These are phyloP conservation scores for Cytospora leucostoma DNA, from an alignment of 2,329 filamentous ascomycete genomes.

Conservation along the genomic window DNA sequence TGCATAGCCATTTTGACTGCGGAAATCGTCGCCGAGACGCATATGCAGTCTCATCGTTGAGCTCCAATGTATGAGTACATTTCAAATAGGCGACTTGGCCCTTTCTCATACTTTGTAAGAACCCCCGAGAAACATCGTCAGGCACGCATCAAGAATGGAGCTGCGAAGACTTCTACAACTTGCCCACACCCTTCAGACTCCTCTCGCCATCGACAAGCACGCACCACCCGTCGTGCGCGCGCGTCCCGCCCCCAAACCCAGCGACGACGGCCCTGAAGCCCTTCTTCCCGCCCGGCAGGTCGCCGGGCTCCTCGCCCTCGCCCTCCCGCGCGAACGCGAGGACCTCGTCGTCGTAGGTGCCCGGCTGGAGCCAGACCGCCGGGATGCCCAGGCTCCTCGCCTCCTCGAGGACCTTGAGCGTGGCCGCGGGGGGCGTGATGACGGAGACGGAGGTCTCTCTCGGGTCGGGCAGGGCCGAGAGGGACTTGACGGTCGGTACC, in stretches of 20 bases:
- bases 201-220: conserved; percentile 80
- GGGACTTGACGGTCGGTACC: conserved; percentile 65
- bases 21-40: not conserved
- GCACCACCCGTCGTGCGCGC: conserved; percentile 78
- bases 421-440: conserved; percentile 82
- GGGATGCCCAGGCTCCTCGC: conserved; percentile 72
- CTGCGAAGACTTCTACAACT: conserved; percentile 37
- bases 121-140: not conserved
- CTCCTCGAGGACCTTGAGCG: conserved; percentile 72
- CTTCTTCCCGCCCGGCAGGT: conserved; percentile 8
- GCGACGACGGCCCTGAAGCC: conserved; percentile 70
- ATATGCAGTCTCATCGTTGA: not conserved
- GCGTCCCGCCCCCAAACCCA: conserved; percentile 56
- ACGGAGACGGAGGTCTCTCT: conserved; percentile 75
- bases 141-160: not conserved
- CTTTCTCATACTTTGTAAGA: not conserved
- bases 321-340: conserved; percentile 64
- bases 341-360: conserved; percentile 78
- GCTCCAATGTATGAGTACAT: not conserved
- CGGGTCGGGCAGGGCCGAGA: conserved; percentile 66
- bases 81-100: not conserved
- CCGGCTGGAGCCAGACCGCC: conserved; percentile 88
- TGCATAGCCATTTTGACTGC: not conserved
- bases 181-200: conserved; percentile 58
- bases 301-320: conserved; percentile 42